These are phyloP conservation scores for Colletotrichum sp. DNA, from an alignment of 2,329 filamentous ascomycete species.

Conservation along the genomic window DNA sequence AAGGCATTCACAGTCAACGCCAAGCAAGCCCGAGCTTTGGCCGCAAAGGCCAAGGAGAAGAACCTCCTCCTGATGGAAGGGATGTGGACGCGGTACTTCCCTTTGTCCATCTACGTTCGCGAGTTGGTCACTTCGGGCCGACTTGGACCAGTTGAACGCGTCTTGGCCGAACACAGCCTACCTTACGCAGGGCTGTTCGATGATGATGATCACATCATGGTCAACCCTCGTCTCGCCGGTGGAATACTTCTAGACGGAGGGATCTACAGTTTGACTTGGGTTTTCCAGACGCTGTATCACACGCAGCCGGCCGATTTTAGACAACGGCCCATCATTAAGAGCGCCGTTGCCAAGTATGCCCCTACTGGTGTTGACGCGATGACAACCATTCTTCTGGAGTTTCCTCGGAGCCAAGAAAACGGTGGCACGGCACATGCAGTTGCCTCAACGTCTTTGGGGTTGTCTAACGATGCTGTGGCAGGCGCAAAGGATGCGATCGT, in stretches of 20 bases:
- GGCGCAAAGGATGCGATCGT: conserved; percentile 53
- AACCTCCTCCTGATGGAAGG: conserved; percentile 82
- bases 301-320: conserved; percentile 69
- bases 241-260: conserved; percentile 84
- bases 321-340: conserved; percentile 69
- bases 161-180: conserved; percentile 63
- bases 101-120: conserved; percentile 76
- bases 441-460: conserved; percentile 59
- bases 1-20: conserved; percentile 90
- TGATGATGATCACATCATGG: conserved; percentile 72
- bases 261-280: conserved; percentile 88
- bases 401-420: conserved; percentile 71
- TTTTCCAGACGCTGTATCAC: conserved; percentile 88
- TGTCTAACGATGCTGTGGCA: conserved; percentile 64
- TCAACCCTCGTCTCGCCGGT: conserved; percentile 83
- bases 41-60: conserved; percentile 74
- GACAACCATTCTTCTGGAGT: conserved; percentile 77
- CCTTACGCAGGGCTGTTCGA: conserved; percentile 61
- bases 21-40: conserved; percentile 74
- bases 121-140: conserved; percentile 63
- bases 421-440: conserved; percentile 66
- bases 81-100: conserved; percentile 90
- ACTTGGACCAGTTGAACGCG: conserved; percentile 68
- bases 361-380: conserved; percentile 75
- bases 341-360: conserved; percentile 73